Evolutionary conservation across 805 yeast genomes (phyloP).

Genomic region (Saccharomycopsis sp.): DNA sequence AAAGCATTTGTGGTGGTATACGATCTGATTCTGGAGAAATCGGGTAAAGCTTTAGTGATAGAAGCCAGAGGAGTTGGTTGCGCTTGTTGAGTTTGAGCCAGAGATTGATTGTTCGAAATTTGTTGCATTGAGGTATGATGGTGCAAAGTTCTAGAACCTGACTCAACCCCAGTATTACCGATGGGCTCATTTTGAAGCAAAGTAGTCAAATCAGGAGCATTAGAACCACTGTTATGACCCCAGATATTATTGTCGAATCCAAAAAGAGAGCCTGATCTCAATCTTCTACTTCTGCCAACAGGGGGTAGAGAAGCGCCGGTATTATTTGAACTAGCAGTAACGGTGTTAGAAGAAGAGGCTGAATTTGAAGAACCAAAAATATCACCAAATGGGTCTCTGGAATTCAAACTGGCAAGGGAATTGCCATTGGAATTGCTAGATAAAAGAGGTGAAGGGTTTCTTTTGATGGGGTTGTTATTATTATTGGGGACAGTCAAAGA

Average conservation of each 20-base stretch:
- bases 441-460: conserved; percentile 16
- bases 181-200: too few species aligned
- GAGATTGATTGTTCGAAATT: not conserved
- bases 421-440: not conserved
- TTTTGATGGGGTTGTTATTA: conserved; percentile 19
- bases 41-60: conserved; percentile 3
- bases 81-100: too few species aligned
- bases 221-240: conserved; percentile 31
- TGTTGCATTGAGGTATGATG: conserved; percentile 12
- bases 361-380: conserved; percentile 19
- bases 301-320: conserved; percentile 16
- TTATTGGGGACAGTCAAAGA: conserved; percentile 19
- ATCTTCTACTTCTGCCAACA: conserved; percentile 23
- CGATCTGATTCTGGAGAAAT: conserved; percentile 33
- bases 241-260: conserved; percentile 39
- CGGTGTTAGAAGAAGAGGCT: conserved; percentile 18
- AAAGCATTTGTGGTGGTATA: conserved; percentile 34
- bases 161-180: conserved; percentile 10
- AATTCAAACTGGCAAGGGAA: not conserved
- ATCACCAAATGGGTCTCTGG: conserved; percentile 14
- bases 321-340: conserved; percentile 20
- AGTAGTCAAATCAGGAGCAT: conserved; percentile 12
- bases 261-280: conserved; percentile 46
- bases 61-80: not conserved
- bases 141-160: conserved; percentile 5